A percentile compares a stretch with the other conserved stretches of the same genome.
Conservation (phyloP, 306 rosid species). For the Casuarina cunninghamiana region DNA sequence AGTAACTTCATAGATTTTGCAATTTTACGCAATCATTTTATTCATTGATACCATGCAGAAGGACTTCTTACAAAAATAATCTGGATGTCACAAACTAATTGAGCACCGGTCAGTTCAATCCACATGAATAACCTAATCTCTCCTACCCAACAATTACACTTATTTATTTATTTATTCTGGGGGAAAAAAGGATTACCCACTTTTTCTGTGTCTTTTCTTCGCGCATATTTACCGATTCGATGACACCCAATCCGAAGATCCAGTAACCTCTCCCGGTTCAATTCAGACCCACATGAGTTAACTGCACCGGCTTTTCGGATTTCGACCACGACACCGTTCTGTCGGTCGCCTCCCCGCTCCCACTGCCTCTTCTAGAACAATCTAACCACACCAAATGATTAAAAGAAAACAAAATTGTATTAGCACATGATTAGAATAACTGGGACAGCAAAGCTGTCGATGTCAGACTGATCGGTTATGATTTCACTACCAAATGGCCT, state of each 20-base stretch:
- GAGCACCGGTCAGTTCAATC: constrained; percentile 4
- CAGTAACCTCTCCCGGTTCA: neutral
- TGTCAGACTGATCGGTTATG: constrained; percentile 17
- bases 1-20: neutral
- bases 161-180: neutral
- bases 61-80: neutral
- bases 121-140: constrained; percentile 26
- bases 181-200: neutral
- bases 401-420: neutral
- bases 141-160: neutral
- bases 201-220: neutral
- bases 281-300: neutral
- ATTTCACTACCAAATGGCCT: constrained; percentile 7
- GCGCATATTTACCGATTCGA: neutral
- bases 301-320: no score
- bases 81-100: neutral
- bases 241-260: no score
- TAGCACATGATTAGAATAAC: constrained; percentile 5
- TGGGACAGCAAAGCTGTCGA: constrained; percentile 14
- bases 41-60: neutral
- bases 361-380: constrained; percentile 8
- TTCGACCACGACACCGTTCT: neutral
- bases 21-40: neutral
- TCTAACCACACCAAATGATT: constrained; percentile 22
- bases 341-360: neutral